Evolutionary conservation across 23 red algal genomes (phyloP).

Genomic region (Cyanidiococcus yangmingshanensis): DNA sequence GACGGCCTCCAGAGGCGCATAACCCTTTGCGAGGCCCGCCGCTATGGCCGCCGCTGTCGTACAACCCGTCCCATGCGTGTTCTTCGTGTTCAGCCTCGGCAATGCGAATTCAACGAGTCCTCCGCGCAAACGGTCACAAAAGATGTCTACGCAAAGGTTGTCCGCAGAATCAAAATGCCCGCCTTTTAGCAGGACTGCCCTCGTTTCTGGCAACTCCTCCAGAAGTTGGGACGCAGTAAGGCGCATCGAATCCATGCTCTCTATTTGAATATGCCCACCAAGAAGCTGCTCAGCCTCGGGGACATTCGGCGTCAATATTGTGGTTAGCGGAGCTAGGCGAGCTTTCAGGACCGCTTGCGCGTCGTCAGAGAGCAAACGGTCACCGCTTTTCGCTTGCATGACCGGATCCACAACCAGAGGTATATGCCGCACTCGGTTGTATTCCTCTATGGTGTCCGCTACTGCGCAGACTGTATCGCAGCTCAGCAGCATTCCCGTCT

Average conservation of each 20-base stretch:
- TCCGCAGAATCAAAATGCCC: conserved; percentile 33
- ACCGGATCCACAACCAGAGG: conserved; percentile 77
- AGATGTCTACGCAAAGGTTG: conserved; percentile 34
- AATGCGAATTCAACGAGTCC: conserved; percentile 38
- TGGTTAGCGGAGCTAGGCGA: conserved; percentile 48
- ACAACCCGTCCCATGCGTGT: conserved; percentile 95
- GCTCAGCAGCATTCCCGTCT: conserved; percentile 88
- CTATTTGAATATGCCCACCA: conserved; percentile 17
- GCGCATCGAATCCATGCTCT: conserved; percentile 20
- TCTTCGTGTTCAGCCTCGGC: conserved; percentile 49
- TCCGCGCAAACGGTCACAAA: conserved; percentile 44
- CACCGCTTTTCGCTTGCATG: conserved; percentile 49
- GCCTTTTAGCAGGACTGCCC: conserved; percentile 70
- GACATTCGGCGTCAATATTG: conserved; percentile 76
- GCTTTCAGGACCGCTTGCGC: conserved; percentile 28
- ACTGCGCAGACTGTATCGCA: conserved; percentile 27
- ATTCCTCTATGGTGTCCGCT: conserved; percentile 21
- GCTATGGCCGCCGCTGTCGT: conserved; percentile 64
- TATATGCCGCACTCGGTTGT: not conserved
- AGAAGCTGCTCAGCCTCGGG: conserved; percentile 55
- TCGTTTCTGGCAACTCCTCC: conserved; percentile 27
- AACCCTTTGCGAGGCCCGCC: conserved; percentile 56
- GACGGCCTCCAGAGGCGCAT: conserved; percentile 36
- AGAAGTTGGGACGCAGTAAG: conserved; percentile 32
- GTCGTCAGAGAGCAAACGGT: not conserved